Percentiles rank a stretch among this genome's conserved stretches.
phyloP scores from a whole-genome alignment of 108 stramenopile genomes.

The Cyclostephanos tholiformis region DNA sequence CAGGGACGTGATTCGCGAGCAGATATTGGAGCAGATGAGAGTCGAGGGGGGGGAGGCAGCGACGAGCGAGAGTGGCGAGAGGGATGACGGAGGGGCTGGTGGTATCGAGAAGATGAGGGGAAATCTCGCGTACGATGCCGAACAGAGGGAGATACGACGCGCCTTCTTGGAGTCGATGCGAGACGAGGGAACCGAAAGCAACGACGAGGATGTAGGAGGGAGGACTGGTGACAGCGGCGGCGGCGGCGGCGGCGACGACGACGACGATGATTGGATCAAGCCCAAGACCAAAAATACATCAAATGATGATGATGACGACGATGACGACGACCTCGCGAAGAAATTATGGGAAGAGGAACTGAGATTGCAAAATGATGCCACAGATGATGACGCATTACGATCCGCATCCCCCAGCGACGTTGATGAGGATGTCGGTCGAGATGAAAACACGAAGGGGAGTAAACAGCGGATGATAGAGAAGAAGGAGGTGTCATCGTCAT shows the following conservation, averaged over 20 bases:
- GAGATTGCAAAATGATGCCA: neutral
- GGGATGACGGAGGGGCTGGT: constrained; percentile 21
- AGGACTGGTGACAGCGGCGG: constrained; percentile 4
- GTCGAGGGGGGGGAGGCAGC: constrained; percentile 34
- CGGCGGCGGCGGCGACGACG: constrained; percentile 19
- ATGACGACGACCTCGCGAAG: constrained; percentile 61
- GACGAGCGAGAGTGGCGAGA: constrained; percentile 8
- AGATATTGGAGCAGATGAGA: constrained; percentile 90
- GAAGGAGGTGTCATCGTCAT: neutral
- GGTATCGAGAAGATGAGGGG: neutral
- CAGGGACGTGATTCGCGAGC: constrained; percentile 96
- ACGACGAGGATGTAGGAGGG: constrained; percentile 40
- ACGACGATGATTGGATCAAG: constrained; percentile 41
- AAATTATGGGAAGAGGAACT: constrained; percentile 65
- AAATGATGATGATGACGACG: neutral
- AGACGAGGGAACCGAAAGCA: neutral
- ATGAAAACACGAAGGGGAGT: constrained; percentile 13
- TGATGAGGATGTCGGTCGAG: neutral
- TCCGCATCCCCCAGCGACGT: constrained; percentile 54
- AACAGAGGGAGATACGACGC: constrained; percentile 85
- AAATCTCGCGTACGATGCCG: constrained; percentile 89
- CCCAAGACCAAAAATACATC: constrained; percentile 36
- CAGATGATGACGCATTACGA: constrained; percentile 51
- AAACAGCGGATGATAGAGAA: constrained; percentile 4
- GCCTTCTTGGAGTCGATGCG: constrained; percentile 77